A percentile compares a stretch with the other conserved stretches of the same genome.
phyloP scores from a whole-genome alignment of 1,284 basidiomycete genomes.

The Pholiota adiposa region DNA sequence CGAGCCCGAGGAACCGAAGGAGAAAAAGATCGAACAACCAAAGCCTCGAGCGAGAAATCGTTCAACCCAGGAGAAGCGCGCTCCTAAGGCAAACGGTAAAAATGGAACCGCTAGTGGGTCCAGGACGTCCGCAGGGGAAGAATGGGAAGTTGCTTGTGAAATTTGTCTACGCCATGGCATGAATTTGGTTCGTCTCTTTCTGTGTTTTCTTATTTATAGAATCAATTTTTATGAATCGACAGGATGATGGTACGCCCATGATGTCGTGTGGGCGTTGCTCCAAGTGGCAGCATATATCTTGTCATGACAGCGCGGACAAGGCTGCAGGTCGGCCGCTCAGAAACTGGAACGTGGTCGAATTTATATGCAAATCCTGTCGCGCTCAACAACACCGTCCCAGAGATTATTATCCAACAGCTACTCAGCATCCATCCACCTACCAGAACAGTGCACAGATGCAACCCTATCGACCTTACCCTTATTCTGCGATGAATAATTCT shows the following conservation, averaged over 20 bases:
- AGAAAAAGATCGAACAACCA: background rate
- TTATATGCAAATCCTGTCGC: slow-evolving; percentile 58
- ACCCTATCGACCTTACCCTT: slow-evolving; percentile 8
- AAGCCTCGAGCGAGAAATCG: slow-evolving; percentile 3
- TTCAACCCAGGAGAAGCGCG: slow-evolving; percentile 3
- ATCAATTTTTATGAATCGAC: slow-evolving; percentile 24
- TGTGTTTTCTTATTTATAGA: slow-evolving; percentile 9
- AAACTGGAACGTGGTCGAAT: slow-evolving; percentile 76
- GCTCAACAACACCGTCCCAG: slow-evolving; percentile 12
- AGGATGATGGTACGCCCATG: slow-evolving; percentile 80
- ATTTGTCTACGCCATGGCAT: slow-evolving; percentile 72
- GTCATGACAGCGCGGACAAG: slow-evolving; percentile 70
- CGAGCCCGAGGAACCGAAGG: background rate
- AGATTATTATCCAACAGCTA: slow-evolving; percentile 10
- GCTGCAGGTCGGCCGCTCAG: slow-evolving; percentile 60
- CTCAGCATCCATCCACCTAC: slow-evolving; percentile 10
- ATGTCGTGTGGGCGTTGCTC: slow-evolving; percentile 80
- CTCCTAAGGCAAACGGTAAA: slow-evolving; percentile 10
- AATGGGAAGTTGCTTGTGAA: slow-evolving; percentile 88
- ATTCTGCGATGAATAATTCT: background rate
- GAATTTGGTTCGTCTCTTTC: slow-evolving; percentile 58
- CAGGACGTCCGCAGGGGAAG: slow-evolving; percentile 53
- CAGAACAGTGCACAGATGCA: slow-evolving; percentile 12
- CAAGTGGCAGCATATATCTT: slow-evolving; percentile 85
- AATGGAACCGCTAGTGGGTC: slow-evolving; percentile 38